Conservation (phyloP, 2,329 filamentous ascomycete species). For the Davidsoniella australis region DNA sequence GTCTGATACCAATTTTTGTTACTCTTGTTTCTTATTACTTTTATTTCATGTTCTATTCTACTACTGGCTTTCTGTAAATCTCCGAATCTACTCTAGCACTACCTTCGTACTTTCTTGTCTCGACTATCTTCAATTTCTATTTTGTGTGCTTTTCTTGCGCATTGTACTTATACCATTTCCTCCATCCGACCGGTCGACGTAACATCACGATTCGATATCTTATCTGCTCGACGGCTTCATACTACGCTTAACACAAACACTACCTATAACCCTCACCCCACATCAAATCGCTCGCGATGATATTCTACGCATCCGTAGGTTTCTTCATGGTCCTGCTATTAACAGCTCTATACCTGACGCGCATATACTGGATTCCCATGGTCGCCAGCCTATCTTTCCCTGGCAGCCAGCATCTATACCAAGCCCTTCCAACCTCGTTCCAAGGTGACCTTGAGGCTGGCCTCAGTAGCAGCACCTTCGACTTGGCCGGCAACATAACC, state of each 20-base stretch:
- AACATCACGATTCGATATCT: background rate
- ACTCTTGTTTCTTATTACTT: background rate
- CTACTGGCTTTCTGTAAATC: too few relatives aligned
- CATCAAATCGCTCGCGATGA: constrained; percentile 38
- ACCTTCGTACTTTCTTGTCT: too few relatives aligned
- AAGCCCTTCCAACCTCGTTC: constrained; percentile 61
- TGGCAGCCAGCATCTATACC: constrained; percentile 50
- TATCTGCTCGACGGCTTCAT: background rate
- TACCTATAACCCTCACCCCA: background rate
- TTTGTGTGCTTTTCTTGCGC: background rate
- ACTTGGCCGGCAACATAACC: constrained; percentile 64
- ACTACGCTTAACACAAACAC: background rate
- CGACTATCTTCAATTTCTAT: too few relatives aligned
- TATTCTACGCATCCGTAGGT: constrained; percentile 62
- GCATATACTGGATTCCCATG: constrained; percentile 55
- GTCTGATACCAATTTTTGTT: too few relatives aligned
- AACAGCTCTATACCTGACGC: constrained; percentile 67
- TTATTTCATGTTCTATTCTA: too few relatives aligned
- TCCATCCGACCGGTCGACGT: background rate
- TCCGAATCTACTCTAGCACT: too few relatives aligned
- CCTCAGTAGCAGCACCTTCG: constrained; percentile 66
- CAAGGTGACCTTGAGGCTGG: constrained; percentile 75
- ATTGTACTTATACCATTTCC: background rate
- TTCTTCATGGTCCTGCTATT: constrained; percentile 54
- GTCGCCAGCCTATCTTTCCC: constrained; percentile 41